Conservation (phyloP, 1,284 basidiomycete species). For the Abortiporus biennis region DNA sequence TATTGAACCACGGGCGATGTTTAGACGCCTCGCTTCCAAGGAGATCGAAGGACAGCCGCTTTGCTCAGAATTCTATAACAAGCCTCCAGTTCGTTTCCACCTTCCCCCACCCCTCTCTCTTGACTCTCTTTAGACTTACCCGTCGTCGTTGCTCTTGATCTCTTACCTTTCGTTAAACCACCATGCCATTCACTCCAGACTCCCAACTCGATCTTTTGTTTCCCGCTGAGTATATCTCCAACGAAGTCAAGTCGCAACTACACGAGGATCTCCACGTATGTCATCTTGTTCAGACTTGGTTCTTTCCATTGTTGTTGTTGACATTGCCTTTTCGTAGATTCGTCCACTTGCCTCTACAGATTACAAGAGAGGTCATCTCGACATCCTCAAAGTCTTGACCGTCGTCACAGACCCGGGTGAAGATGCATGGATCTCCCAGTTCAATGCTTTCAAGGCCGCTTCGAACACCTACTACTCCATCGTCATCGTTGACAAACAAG, state of each 20-base stretch:
- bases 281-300: too few species aligned
- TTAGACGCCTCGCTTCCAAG: too few species aligned
- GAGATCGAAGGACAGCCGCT: too few species aligned
- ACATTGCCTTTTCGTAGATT: constrained; percentile 45
- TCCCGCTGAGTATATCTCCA: constrained; percentile 58
- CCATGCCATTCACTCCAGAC: constrained; percentile 58
- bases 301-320: too few species aligned
- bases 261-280: constrained; percentile 52
- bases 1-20: too few species aligned
- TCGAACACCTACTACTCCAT: constrained; percentile 77
- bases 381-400: constrained; percentile 78
- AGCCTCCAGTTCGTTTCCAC: too few species aligned
- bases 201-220: constrained; percentile 72
- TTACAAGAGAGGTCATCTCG: constrained; percentile 79
- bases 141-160: too few species aligned
- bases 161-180: neutral
- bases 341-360: constrained; percentile 87
- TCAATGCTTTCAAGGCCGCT: constrained; percentile 49
- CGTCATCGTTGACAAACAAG: constrained; percentile 73
- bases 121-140: too few species aligned
- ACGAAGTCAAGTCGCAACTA: constrained; percentile 49
- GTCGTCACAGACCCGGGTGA: constrained; percentile 73
- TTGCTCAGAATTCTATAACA: too few species aligned
- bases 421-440: constrained; percentile 62
- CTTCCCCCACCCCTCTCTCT: too few species aligned